Percentiles rank a stretch among this genome's conserved stretches.
These are phyloP conservation scores for Ascochyta lentis DNA, from an alignment of 2,329 filamentous ascomycete species.

Conservation along the genomic window DNA sequence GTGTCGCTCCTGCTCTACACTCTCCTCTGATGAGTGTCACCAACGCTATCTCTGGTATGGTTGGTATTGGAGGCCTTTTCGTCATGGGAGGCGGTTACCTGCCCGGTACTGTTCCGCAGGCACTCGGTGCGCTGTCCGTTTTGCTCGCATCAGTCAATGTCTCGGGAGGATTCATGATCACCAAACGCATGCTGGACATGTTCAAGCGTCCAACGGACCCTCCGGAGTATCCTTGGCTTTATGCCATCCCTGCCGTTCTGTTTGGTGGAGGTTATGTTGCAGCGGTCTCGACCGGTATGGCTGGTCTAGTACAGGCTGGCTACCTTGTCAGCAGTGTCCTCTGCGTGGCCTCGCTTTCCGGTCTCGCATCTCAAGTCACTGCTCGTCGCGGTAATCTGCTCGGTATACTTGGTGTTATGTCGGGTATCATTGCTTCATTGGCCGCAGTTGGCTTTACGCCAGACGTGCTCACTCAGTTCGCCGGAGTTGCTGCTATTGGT, in stretches of 20 bases:
- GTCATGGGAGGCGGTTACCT: conserved; percentile 77
- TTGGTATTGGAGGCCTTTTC: conserved; percentile 86
- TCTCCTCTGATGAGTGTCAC: conserved; percentile 92
- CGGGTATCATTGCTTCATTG: conserved; percentile 83
- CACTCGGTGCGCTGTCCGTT: conserved; percentile 78
- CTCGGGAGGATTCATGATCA: conserved; percentile 87
- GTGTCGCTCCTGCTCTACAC: conserved; percentile 81
- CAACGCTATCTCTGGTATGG: conserved; percentile 89
- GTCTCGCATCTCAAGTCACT: conserved; percentile 81
- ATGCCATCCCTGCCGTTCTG: conserved; percentile 75
- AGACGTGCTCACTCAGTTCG: conserved; percentile 81
- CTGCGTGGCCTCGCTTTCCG: conserved; percentile 80
- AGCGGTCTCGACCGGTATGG: conserved; percentile 80
- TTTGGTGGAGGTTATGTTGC: conserved; percentile 84
- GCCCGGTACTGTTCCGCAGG: conserved; percentile 73
- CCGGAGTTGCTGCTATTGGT: conserved; percentile 75
- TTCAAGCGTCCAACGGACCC: conserved; percentile 76
- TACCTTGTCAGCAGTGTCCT: conserved; percentile 85
- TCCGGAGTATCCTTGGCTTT: conserved; percentile 87
- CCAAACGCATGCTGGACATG: conserved; percentile 85
- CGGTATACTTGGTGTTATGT: conserved; percentile 83
- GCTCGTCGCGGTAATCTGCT: conserved; percentile 85
- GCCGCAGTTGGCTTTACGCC: conserved; percentile 80
- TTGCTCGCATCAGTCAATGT: conserved; percentile 88
- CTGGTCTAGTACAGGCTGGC: conserved; percentile 83